Evolutionary conservation across 768 basidiomycete species (phyloP), one percentile per base, ranked within the genome.

Genomic region (Collybia sordida): DNA sequence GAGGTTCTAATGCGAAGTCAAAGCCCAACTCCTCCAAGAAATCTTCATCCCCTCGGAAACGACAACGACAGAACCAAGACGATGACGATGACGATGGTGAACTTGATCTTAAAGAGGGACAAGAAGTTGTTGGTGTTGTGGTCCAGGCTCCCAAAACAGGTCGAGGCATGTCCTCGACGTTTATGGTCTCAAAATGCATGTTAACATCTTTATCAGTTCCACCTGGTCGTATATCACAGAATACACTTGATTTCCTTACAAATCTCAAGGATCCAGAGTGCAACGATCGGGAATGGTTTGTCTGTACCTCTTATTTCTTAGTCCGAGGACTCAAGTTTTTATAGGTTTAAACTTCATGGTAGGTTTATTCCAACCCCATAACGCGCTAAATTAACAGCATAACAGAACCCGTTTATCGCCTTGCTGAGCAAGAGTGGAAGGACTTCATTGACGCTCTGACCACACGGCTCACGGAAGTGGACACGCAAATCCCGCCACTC

Each of bases 401-500:
- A 42, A 37, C 64, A 88, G 90, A 93, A 57, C 85, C 87, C 1
- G 81, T 88, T 3, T 96, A 87, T 60, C 78, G 91, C 18, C 78
- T 78, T 18, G 90, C 90, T 1, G 93, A 96, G 64, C 81, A 85
- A 57, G 92, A 98, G 66, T 98, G 90, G 87, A 89, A 88, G 61
- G 80, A 76, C 31, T 98, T 96, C 59, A 71, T 95, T 17, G 85
- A 88, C 36, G 70, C 70, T 0, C 83, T 95, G 61, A 87, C 87
- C 1, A 73, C 81, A 9, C 66, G 81, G 23, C 72, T 96, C 14
- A 73, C 77, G 23, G 85, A 85, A 39, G 83, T 82, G 1, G 96
- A 99, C 64, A 70, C 81, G 15, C 83, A 97, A 59, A 80, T 98
- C 0, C 96, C 97, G 0, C 84, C 81, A 6, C 72, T 98, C 2